Conservation (phyloP, 164 flowering plant species). For the Buxus sempervirens region DNA sequence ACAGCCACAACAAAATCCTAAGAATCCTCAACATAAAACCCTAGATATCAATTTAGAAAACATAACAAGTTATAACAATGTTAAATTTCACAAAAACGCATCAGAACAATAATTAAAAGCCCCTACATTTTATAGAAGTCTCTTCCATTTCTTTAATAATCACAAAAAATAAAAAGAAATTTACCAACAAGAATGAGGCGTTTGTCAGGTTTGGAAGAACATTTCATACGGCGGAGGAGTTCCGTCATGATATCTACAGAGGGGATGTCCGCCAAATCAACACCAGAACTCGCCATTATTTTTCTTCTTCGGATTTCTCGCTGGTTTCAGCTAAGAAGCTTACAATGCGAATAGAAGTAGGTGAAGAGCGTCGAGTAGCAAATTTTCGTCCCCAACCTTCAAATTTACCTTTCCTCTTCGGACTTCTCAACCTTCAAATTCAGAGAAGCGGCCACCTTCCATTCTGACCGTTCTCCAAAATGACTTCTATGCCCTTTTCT, state of each 20-base stretch:
- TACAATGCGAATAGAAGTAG: too few species aligned
- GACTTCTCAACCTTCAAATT: neutral
- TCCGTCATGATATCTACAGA: slow-evolving; percentile 78
- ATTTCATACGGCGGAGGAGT: slow-evolving; percentile 90
- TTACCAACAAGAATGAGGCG: slow-evolving; percentile 86
- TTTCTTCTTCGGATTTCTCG: neutral
- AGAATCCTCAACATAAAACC: neutral
- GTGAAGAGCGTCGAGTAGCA: too few species aligned
- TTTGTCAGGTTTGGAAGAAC: slow-evolving; percentile 84
- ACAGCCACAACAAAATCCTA: neutral
- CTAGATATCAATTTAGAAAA: too few species aligned
- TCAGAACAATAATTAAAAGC: neutral
- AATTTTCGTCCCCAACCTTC: too few species aligned
- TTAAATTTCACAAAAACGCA: neutral
- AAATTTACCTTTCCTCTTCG: slow-evolving; percentile 6
- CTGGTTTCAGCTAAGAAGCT: neutral
- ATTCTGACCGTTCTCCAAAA: too few species aligned
- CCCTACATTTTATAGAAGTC: neutral
- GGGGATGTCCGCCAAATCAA: slow-evolving; percentile 66
- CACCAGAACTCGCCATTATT: slow-evolving; percentile 37
- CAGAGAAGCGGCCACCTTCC: too few species aligned
- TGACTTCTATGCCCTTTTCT: too few species aligned
- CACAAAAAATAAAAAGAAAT: neutral
- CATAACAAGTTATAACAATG: too few species aligned
- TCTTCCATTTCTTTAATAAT: neutral